Evolutionary conservation across 140 eudicot genomes (phyloP), one percentile per base, ranked within the genome.

Genomic region (Ambrosia hybrid): DNA sequence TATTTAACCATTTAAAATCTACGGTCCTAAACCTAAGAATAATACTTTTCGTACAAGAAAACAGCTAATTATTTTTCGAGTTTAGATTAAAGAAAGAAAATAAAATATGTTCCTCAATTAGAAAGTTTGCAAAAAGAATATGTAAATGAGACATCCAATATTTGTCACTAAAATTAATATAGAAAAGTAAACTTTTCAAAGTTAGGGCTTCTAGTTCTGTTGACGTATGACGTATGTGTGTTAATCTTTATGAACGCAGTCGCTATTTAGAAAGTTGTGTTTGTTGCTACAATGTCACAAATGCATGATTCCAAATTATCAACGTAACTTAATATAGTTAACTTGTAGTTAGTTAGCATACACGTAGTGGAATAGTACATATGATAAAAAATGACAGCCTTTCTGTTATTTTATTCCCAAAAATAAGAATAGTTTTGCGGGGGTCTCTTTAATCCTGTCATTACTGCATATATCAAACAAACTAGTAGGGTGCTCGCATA

Each of bases 251-350:
- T 1, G 11, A 21, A 49, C 10, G 14, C 55, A 10, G 10, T 49
- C 13, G 14, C 10, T 9, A 49, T 49, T 9, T 12, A 49, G 14
- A 49, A 49, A 49, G 14, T 49, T 49, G 55, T 49, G 14, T 43
- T 43, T 49, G 53, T 48, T 48, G 53, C 55, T 49, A 49, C 4
- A 49, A 49, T 21, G 14, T 57, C 63, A 57, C 63, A 57, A 57
- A 57, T 57, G 63, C 38, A 17, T 21, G 63, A 21, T 57, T 57
- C 37, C 38, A 17, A 37, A 21, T 21, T 57, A 21, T 21, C 17
- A 17, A 17, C 38, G 38, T 57, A 57, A 57, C 37, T 21, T 2
- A 57, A 21, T 21, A 57, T 21, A 17, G 7, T 21, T 21, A 57
- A 57, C 63, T 57, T 57, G 34, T 57, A 21, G 9, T 21, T 4